These are phyloP conservation scores for Aspergillus texensis DNA, from an alignment of 2,329 filamentous ascomycete species.

Conservation along the genomic window DNA sequence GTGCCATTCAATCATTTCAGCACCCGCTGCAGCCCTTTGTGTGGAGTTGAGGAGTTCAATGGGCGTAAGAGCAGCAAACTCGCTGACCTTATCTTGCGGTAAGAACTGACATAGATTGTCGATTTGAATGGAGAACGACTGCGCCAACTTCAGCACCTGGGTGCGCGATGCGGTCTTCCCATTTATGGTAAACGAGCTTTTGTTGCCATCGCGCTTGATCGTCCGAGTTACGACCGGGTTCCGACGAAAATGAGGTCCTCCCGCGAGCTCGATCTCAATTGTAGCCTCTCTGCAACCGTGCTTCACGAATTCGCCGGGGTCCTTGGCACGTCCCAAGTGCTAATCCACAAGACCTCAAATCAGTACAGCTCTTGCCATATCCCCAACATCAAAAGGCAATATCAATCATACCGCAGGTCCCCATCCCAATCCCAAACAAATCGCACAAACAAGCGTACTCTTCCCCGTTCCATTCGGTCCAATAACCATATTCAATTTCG, in stretches of 20 bases:
- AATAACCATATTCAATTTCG: slow-evolving; percentile 96
- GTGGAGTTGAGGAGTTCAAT: slow-evolving; percentile 83
- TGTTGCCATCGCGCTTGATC: slow-evolving; percentile 82
- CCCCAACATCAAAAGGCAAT: too few species aligned
- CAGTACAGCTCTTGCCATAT: neutral
- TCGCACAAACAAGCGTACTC: slow-evolving; percentile 94
- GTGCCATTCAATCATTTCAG: slow-evolving; percentile 80
- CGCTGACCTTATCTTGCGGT: slow-evolving; percentile 91
- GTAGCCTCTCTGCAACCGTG: slow-evolving; percentile 75
- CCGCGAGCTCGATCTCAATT: slow-evolving; percentile 89
- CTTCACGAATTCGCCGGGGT: slow-evolving; percentile 89
- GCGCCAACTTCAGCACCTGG: slow-evolving; percentile 68
- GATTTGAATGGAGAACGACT: slow-evolving; percentile 82
- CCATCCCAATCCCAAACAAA: slow-evolving; percentile 89
- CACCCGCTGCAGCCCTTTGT: slow-evolving; percentile 80
- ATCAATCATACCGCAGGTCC: slow-evolving; percentile 58
- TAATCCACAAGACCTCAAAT: slow-evolving; percentile 30
- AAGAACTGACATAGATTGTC: slow-evolving; percentile 98
- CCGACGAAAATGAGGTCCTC: slow-evolving; percentile 52
- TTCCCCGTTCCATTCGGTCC: slow-evolving; percentile 99
- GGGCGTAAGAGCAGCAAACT: slow-evolving; percentile 83
- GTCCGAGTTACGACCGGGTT: slow-evolving; percentile 76
- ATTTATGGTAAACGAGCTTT: slow-evolving; percentile 76
- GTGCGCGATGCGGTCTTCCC: slow-evolving; percentile 63
- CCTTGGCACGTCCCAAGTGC: slow-evolving; percentile 81